Evolutionary conservation across 305 asterid genomes (phyloP), one percentile per base, ranked within the genome.

Genomic region (Fraxinus angustifolia): DNA sequence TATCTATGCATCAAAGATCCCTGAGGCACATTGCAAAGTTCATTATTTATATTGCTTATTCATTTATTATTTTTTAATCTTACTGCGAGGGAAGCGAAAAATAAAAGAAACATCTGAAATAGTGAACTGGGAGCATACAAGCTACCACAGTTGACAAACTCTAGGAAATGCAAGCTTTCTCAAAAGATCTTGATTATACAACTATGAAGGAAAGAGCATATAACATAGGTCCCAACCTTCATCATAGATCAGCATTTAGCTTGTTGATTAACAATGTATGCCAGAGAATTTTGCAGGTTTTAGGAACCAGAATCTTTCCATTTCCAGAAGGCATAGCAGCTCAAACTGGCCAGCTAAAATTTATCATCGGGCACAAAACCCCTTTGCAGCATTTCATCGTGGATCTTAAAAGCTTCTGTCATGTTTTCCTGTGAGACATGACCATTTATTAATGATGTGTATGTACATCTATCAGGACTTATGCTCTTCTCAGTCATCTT

Each of bases 291-390:
- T 48, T 60, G 81, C 33, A 53, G 30, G 34, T 72, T 72, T 28
- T 28, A 42, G 40, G 72, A 30, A 31, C 26, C 68, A 53, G 81
- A 83, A 81, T 28, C 79, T 50, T 71, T 60, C 26, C 19, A 78
- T 17, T 34, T 34, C 72, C 79, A 78, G 38, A 11, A 19, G 11
- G 62, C 17, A 48, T 30, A 74, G 72, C 76, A 34, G 65, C 79
- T 81, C 53, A 75, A 82, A 45, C 45, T 40, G 36, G 12, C 42
- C 60, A 14, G 77, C 89, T 90, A 93, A 86, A 90, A 92, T 78
- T 87, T 91, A 78, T 93, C 97, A 83, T 92, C 98, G 6, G 94
- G 98, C 81, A 80, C 89, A 73, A 93, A 93, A 8, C 95, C 97
- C 88, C 73, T 83, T 77, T 80, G 85, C 88, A 93, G 84, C 97